Evolutionary conservation across 177 flowering plant species (phyloP).

Genomic region (Vitis hybrid): DNA sequence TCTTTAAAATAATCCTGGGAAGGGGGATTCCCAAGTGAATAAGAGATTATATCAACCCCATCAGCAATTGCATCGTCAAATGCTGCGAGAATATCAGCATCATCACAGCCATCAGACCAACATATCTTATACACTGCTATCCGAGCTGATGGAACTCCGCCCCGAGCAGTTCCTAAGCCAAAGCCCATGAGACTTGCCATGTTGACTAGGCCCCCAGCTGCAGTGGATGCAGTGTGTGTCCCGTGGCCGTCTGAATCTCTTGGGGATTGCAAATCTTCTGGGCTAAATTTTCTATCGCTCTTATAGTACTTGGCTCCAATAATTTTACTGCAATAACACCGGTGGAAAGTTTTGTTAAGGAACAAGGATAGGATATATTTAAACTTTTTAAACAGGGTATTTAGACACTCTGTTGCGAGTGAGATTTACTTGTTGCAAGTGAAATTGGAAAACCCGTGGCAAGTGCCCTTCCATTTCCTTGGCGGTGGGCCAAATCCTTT

Average conservation of each 20-base stretch:
- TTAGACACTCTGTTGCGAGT: no score
- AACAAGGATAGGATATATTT: no score
- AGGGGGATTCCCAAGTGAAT: conserved; percentile 13
- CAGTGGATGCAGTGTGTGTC: conserved; percentile 50
- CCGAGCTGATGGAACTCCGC: conserved; percentile 58
- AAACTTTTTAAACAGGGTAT: no score
- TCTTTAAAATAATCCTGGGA: conserved; percentile 6
- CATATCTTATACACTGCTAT: conserved; percentile 57
- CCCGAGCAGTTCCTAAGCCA: conserved; percentile 46
- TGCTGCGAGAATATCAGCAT: conserved; percentile 53
- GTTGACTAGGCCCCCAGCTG: conserved; percentile 37
- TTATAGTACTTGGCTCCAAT: conserved; percentile 50
- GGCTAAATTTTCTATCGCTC: conserved; percentile 3
- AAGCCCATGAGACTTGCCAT: conserved; percentile 42
- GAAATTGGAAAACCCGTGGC: conserved; percentile 22
- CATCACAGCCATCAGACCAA: conserved; percentile 46
- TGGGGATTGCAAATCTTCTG: conserved; percentile 31
- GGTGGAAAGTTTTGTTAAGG: not conserved
- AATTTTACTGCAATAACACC: conserved; percentile 40
- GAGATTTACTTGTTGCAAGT: conserved; percentile 33
- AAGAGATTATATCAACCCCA: conserved; percentile 31
- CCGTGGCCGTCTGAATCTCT: conserved; percentile 56
- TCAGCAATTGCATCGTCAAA: conserved; percentile 42
- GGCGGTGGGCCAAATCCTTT: conserved; percentile 33
- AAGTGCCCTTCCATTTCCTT: conserved; percentile 31